phyloP scores from a whole-genome alignment of 345 rosid species.

The Rhizophora apiculata region DNA sequence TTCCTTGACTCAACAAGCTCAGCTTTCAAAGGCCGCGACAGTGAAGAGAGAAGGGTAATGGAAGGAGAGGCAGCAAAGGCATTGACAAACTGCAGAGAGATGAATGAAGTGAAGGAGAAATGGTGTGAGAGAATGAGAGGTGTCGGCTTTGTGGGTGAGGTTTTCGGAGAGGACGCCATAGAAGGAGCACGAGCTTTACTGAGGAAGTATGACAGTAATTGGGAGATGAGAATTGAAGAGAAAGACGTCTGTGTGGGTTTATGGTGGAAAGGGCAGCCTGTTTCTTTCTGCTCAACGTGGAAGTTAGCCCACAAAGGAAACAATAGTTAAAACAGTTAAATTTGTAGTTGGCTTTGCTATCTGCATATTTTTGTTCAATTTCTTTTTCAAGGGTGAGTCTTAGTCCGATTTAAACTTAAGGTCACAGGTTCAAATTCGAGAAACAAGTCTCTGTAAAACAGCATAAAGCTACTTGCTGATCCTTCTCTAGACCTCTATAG shows the following conservation, averaged over 20 bases:
- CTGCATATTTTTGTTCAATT: too few relatives aligned
- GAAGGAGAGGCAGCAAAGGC: conserved; percentile 89
- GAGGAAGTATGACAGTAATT: conserved; percentile 73
- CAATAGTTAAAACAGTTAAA: conserved; percentile 11
- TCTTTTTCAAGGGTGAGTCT: too few relatives aligned
- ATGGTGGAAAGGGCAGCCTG: conserved; percentile 86
- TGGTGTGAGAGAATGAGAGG: conserved; percentile 76
- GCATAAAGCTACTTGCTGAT: too few relatives aligned
- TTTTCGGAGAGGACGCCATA: conserved; percentile 60
- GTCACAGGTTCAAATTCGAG: too few relatives aligned
- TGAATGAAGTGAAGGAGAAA: conserved; percentile 68
- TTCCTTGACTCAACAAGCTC: conserved; percentile 83
- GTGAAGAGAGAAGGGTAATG: conserved; percentile 70
- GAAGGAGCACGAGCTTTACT: conserved; percentile 65
- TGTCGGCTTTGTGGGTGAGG: conserved; percentile 49
- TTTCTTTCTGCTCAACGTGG: conserved; percentile 84
- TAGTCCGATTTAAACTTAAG: too few relatives aligned
- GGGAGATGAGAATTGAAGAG: conserved; percentile 72
- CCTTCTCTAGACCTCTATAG: too few relatives aligned
- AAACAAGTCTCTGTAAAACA: too few relatives aligned
- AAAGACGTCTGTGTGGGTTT: conserved; percentile 55
- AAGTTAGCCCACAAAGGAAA: conserved; percentile 24
- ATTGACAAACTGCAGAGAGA: conserved; percentile 43
- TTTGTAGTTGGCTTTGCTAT: not conserved
- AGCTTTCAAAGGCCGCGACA: conserved; percentile 71